These are phyloP conservation scores for Coniella lustricola DNA, from an alignment of 2,329 filamentous ascomycete species.

Conservation along the genomic window DNA sequence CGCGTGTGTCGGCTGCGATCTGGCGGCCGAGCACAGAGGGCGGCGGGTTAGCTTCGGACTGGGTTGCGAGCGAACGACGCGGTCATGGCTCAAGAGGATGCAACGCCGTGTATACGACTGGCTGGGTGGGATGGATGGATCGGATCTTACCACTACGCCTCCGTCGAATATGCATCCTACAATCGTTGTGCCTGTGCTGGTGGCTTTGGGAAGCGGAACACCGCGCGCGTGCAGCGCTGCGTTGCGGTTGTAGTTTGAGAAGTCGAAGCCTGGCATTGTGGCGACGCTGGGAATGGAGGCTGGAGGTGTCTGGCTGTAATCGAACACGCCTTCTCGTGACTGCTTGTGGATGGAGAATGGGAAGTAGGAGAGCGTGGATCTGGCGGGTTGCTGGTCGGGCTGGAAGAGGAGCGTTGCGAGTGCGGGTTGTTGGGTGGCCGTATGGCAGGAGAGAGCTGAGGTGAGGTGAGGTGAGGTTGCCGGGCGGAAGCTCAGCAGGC, in stretches of 20 bases:
- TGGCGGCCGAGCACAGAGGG: slow-evolving; percentile 27
- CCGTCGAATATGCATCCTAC: slow-evolving; percentile 95
- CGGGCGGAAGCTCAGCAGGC: slow-evolving; percentile 12
- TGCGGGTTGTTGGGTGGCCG: not conserved
- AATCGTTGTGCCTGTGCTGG: slow-evolving; percentile 97
- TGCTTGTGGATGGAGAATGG: not conserved
- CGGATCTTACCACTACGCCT: slow-evolving; percentile 69
- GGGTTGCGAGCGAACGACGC: not conserved
- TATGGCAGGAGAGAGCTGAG: not conserved
- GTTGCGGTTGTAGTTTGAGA: slow-evolving; percentile 99
- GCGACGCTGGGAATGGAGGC: not conserved
- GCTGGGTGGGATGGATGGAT: not conserved
- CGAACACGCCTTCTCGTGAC: not conserved
- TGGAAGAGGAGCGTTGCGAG: not conserved
- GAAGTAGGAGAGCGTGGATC: not conserved
- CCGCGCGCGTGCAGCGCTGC: slow-evolving; percentile 88
- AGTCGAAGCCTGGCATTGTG: slow-evolving; percentile 95
- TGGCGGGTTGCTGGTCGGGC: not conserved
- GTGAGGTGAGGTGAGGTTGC: slow-evolving; percentile 10
- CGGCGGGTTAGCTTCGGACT: not conserved
- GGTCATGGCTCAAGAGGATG: not conserved
- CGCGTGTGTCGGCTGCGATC: slow-evolving; percentile 97
- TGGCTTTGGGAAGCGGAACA: slow-evolving; percentile 92
- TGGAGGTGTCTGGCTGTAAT: not conserved
- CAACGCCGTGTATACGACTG: not conserved